phyloP scores from a whole-genome alignment of 2,329 filamentous ascomycete species.

The Fusarium buharicum region DNA sequence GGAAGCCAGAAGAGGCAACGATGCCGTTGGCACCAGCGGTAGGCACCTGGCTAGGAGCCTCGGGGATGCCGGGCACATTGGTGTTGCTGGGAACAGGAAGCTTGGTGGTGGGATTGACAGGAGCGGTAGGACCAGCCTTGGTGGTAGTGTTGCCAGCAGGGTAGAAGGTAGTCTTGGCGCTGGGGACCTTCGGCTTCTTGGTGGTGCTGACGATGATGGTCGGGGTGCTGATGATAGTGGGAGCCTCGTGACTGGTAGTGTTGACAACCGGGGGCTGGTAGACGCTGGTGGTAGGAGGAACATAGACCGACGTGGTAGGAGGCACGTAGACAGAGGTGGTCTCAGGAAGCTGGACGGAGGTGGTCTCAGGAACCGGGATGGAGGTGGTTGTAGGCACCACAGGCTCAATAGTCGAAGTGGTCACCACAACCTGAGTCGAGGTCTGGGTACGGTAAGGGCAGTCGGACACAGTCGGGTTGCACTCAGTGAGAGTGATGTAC shows the following conservation, averaged over 20 bases:
- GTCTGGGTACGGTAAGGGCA: constrained; percentile 54
- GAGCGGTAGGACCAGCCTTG: constrained; percentile 41
- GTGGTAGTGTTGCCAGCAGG: constrained; percentile 44
- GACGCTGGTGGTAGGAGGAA: constrained; percentile 47
- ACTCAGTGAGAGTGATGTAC: constrained; percentile 60
- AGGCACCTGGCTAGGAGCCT: constrained; percentile 36
- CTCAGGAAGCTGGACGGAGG: constrained; percentile 22
- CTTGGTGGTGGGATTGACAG: constrained; percentile 33
- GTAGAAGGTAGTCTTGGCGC: constrained; percentile 41
- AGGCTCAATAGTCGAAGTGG: constrained; percentile 39
- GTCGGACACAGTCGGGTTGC: constrained; percentile 56
- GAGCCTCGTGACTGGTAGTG: constrained; percentile 41
- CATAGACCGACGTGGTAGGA: constrained; percentile 39
- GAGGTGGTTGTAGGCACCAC: constrained; percentile 31
- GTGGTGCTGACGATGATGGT: constrained; percentile 29
- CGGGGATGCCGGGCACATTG: constrained; percentile 21
- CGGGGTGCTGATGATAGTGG: constrained; percentile 44
- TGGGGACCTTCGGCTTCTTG: constrained; percentile 30
- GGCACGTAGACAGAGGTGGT: constrained; percentile 31
- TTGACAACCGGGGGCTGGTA: constrained; percentile 49
- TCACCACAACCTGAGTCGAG: constrained; percentile 37
- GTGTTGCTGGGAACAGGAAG: constrained; percentile 35
- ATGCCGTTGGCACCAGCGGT: constrained; percentile 51
- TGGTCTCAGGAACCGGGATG: constrained; percentile 12
- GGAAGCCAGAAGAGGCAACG: constrained; percentile 53